These are phyloP conservation scores for Silene uniflora DNA, from an alignment of 148 eudicot genomes.

Conservation along the genomic window DNA sequence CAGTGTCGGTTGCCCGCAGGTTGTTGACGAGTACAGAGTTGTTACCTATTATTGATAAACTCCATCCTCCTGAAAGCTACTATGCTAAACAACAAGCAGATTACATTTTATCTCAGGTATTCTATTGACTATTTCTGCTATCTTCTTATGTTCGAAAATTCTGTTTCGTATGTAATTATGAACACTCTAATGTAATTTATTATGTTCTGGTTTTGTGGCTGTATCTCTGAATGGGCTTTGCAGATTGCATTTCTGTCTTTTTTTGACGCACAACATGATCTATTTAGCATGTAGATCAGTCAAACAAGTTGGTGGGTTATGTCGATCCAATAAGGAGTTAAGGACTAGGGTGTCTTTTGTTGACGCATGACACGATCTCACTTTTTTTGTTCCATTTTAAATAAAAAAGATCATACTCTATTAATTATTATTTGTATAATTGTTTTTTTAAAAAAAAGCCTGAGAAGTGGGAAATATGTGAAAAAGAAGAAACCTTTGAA, in stretches of 20 bases:
- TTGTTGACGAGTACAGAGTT: slow-evolving; percentile 60
- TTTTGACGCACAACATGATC: too few relatives aligned
- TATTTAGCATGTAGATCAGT: too few relatives aligned
- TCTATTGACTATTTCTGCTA: background rate
- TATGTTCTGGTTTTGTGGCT: background rate
- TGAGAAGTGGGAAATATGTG: too few relatives aligned
- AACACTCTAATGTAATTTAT: background rate
- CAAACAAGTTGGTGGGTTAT: background rate
- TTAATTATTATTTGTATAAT: too few relatives aligned
- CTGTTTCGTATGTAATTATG: background rate
- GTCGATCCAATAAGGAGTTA: background rate
- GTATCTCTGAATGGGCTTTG: background rate
- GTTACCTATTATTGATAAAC: slow-evolving; percentile 72
- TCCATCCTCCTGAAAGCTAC: slow-evolving; percentile 89
- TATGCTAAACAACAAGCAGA: slow-evolving; percentile 97
- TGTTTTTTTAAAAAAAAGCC: too few relatives aligned
- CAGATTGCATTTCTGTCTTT: too few relatives aligned
- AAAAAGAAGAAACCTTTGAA: too few relatives aligned
- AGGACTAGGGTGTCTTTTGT: background rate
- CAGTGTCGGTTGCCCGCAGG: slow-evolving; percentile 33
- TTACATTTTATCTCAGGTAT: slow-evolving; percentile 88
- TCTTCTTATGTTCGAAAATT: background rate
- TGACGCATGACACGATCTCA: background rate
- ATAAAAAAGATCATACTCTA: too few relatives aligned
- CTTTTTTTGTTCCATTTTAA: background rate